Evolutionary conservation across 306 rosid species (phyloP).

Genomic region (Cucurbita argyrosperma): DNA sequence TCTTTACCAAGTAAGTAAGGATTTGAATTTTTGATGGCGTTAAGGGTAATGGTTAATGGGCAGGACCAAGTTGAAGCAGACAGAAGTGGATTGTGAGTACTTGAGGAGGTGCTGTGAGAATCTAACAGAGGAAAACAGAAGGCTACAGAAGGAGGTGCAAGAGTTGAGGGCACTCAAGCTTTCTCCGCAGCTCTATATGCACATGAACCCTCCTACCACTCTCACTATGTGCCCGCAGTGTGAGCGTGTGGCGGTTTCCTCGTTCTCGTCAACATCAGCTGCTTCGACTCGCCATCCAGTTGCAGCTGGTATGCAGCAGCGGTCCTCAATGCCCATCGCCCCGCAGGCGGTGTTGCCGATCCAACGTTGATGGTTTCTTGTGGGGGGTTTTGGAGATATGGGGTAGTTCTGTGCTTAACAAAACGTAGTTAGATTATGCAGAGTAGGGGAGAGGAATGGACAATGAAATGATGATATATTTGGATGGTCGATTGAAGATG

Average conservation of each 20-base stretch:
- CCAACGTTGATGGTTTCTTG: slow-evolving; percentile 16
- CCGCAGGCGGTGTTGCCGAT: slow-evolving; percentile 50
- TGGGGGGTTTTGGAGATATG: neutral
- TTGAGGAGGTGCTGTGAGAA: slow-evolving; percentile 75
- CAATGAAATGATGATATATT: neutral
- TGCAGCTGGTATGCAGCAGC: slow-evolving; percentile 18
- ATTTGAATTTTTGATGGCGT: neutral
- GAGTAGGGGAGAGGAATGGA: neutral
- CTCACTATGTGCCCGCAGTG: slow-evolving; percentile 97
- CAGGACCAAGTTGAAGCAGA: slow-evolving; percentile 96
- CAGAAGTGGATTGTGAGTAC: slow-evolving; percentile 87
- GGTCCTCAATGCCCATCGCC: slow-evolving; percentile 25
- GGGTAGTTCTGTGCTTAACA: neutral
- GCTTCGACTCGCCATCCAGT: slow-evolving; percentile 13
- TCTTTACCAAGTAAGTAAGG: neutral
- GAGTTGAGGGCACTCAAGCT: slow-evolving; percentile 85
- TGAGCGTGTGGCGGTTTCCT: slow-evolving; percentile 56
- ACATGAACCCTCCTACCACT: slow-evolving; percentile 92
- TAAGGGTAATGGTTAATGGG: neutral
- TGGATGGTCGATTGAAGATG: neutral
- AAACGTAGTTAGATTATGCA: neutral
- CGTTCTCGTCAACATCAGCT: slow-evolving; percentile 30
- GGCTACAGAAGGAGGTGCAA: slow-evolving; percentile 80
- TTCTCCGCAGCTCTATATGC: slow-evolving; percentile 79
- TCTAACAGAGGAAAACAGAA: slow-evolving; percentile 65